These are phyloP conservation scores for Erodium moschatum DNA, from an alignment of 441 rosid species.

Conservation along the genomic window DNA sequence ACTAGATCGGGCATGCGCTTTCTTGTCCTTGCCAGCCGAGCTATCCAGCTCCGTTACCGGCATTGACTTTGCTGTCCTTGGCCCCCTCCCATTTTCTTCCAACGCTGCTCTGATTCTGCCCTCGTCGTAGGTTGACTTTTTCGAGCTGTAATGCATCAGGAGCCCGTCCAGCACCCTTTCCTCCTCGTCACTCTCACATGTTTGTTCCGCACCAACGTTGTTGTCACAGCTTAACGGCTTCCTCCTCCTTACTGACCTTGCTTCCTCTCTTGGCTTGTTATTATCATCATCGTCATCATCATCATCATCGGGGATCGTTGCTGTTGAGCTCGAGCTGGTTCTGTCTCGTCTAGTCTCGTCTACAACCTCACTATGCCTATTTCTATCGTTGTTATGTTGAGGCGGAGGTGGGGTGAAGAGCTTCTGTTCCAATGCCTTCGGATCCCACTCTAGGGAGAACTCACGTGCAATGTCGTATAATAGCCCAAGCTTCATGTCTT, in stretches of 20 bases:
- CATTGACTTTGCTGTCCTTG: no score
- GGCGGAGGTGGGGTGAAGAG: slow-evolving; percentile 25
- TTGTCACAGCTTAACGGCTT: no score
- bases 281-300: slow-evolving; percentile 4
- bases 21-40: no score
- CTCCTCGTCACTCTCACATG: no score
- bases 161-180: no score
- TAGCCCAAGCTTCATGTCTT: slow-evolving; percentile 59
- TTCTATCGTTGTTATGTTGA: no score
- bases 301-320: slow-evolving; percentile 23
- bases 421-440: slow-evolving; percentile 48
- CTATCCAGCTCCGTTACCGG: background rate
- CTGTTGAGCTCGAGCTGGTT: slow-evolving; percentile 36
- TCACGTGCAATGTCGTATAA: slow-evolving; percentile 50
- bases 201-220: no score
- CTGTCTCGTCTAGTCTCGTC: slow-evolving; percentile 13
- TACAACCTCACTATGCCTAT: background rate
- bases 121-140: slow-evolving; percentile 21
- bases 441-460: slow-evolving; percentile 48
- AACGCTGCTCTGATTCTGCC: slow-evolving; percentile 1
- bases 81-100: no score
- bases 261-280: no score
- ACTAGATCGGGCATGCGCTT: no score
- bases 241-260: no score
- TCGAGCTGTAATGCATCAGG: no score